Conservation (phyloP, 495 filamentous ascomycete species). For the Annulohypoxylon stygium region DNA sequence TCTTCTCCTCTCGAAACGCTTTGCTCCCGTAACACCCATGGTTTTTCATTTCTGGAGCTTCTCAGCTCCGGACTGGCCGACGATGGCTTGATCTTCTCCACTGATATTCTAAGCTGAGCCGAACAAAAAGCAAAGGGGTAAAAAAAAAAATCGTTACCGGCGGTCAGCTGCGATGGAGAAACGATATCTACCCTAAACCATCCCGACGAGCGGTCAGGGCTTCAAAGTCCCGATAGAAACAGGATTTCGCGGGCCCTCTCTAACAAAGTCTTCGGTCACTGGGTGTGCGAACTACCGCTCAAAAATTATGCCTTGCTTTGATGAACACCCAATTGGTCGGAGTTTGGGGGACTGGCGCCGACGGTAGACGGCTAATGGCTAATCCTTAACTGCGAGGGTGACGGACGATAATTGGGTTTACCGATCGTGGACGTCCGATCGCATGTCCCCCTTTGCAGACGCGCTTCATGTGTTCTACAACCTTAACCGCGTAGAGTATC, state of each 20-base stretch:
- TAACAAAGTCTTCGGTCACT: background rate
- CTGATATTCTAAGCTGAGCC: slow-evolving; percentile 37
- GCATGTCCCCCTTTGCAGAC: background rate
- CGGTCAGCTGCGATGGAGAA: slow-evolving; percentile 14
- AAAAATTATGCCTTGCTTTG: slow-evolving; percentile 1
- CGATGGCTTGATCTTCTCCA: slow-evolving; percentile 23
- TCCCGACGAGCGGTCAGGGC: background rate
- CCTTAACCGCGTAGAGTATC: slow-evolving; percentile 18
- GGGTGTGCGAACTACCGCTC: background rate
- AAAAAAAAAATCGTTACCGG: slow-evolving; percentile 10
- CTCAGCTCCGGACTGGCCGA: slow-evolving; percentile 27
- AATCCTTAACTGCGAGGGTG: background rate
- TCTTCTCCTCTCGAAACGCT: background rate
- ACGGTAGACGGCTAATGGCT: background rate
- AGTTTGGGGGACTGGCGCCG: background rate
- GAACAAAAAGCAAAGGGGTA: background rate
- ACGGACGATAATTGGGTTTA: slow-evolving; percentile 15
- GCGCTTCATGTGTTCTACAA: slow-evolving; percentile 9
- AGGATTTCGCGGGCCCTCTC: background rate
- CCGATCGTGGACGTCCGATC: slow-evolving; percentile 1
- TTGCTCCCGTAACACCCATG: background rate
- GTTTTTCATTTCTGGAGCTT: background rate
- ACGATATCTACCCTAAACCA: background rate
- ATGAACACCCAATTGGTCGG: slow-evolving; percentile 1
- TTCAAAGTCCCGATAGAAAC: background rate